Percentiles rank a stretch among this genome's conserved stretches.
These are phyloP conservation scores for Tylopilus vinaceipallidus DNA, from an alignment of 768 basidiomycete genomes.

Conservation along the genomic window DNA sequence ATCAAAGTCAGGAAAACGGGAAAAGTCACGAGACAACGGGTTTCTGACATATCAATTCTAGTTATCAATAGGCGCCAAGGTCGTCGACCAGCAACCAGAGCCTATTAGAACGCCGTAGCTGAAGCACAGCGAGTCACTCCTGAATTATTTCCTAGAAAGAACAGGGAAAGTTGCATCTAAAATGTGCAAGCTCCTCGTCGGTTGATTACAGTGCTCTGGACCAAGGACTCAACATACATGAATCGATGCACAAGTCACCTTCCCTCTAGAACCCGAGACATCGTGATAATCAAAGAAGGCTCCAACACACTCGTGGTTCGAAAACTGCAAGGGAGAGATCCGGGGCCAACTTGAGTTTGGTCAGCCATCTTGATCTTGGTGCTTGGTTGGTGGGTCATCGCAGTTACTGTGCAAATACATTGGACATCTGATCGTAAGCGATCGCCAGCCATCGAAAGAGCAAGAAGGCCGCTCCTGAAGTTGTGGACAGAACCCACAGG, in stretches of 20 bases:
- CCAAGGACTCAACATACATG: background rate
- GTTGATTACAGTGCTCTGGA: background rate
- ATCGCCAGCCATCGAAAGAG: background rate
- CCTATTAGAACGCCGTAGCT: background rate
- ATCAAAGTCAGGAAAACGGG: background rate
- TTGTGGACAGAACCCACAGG: background rate
- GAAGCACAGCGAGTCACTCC: too few relatives aligned
- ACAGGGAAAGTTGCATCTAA: background rate
- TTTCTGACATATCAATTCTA: too few relatives aligned
- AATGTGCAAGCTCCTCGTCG: background rate
- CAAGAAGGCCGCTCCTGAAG: background rate
- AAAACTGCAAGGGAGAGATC: background rate
- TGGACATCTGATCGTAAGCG: conserved; percentile 1
- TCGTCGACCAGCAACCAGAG: background rate
- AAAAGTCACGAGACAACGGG: too few relatives aligned
- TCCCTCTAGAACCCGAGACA: background rate
- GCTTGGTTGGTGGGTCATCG: background rate
- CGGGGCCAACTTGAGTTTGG: background rate
- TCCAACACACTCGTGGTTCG: background rate
- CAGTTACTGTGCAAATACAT: background rate
- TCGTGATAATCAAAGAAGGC: background rate
- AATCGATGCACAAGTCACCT: background rate
- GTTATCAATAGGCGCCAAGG: background rate
- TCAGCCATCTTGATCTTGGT: background rate
- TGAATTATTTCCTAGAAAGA: too few relatives aligned